Evolutionary conservation across 177 flowering plant genomes (phyloP), one percentile per base, ranked within the genome.

Genomic region (Vitis hybrid): DNA sequence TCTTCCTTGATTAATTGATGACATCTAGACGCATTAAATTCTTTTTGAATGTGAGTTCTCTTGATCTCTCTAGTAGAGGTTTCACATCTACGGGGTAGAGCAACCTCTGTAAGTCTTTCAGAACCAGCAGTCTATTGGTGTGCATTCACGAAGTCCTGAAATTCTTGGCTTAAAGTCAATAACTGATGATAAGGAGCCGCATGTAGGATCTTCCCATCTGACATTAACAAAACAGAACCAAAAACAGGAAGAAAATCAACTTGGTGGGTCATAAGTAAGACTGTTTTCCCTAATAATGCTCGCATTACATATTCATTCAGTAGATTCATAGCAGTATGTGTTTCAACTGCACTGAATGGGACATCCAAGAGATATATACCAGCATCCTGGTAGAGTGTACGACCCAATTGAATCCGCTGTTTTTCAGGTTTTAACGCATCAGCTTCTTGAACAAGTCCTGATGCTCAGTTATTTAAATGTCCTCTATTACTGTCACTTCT

Each of bases 61-160:
- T 66, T 75, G 50, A 81, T 84, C 71, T 84, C 87, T 52, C 15
- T 68, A 7, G 52, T 18, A 30, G 70, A 17, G 57, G 55, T 72
- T 65, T 68, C 71, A 13, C 10, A 60, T 40, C 17, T 78, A 19
- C 26, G 18, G 32, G 72, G 10, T 55, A 23, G 26, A 23, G 74
- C 61, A 10, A 75, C 75, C 56, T 72, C 77, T 6, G 72, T 55
- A 52, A 75, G 70, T 65, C 80, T 75, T 34, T 81, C 85, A 14
- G 85, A 76, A 34, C 85, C 87, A 59, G 84, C 87, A 14, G 85
- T 82, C 63, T 82, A 80, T 71, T 79, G 80, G 80, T 84, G 87
- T 26, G 87, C 85, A 68, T 82, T 78, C 30, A 84, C 84, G 49
- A 84, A 82, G 61, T 84, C 82, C 71, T 23, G 26, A 23, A 23